Percentiles rank a stretch among this genome's conserved stretches.
phyloP scores from a whole-genome alignment of 2,329 filamentous ascomycete species.

The Acephala macrosclerotiorum region DNA sequence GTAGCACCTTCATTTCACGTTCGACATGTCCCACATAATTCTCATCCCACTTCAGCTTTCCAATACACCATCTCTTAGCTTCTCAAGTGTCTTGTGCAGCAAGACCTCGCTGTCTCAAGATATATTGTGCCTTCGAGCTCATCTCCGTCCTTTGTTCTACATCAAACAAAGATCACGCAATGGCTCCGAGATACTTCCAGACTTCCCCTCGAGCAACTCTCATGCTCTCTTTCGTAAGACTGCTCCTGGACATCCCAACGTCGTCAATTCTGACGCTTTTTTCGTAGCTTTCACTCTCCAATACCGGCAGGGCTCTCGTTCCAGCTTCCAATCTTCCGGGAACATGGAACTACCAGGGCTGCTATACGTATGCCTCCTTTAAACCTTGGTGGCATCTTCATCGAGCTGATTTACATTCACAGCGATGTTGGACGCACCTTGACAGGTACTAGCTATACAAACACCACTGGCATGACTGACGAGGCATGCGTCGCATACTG shows the following conservation, averaged over 20 bases:
- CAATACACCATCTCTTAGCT: neutral
- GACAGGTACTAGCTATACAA: slow-evolving; percentile 25
- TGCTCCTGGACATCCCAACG: neutral
- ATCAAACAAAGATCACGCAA: neutral
- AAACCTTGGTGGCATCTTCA: neutral
- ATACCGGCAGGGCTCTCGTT: neutral
- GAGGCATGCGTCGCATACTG: slow-evolving; percentile 38
- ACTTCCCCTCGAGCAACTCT: neutral
- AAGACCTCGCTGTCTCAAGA: neutral
- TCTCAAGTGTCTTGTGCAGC: neutral
- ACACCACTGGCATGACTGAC: slow-evolving; percentile 32
- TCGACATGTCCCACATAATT: neutral
- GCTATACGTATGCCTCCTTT: slow-evolving; percentile 24
- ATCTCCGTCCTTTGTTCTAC: neutral
- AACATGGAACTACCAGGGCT: slow-evolving; percentile 39
- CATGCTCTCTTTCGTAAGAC: slow-evolving; percentile 1
- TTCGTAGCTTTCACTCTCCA: neutral
- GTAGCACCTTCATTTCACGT: neutral
- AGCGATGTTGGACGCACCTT: slow-evolving; percentile 35
- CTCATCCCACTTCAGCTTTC: neutral
- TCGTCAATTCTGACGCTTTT: neutral
- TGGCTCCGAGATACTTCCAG: slow-evolving; percentile 4
- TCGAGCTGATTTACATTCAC: neutral
- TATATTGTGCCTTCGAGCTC: slow-evolving; percentile 2
- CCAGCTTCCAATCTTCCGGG: slow-evolving; percentile 30